Evolutionary conservation across 495 filamentous ascomycete species (phyloP).

Genomic region (Pyronema domesticum): DNA sequence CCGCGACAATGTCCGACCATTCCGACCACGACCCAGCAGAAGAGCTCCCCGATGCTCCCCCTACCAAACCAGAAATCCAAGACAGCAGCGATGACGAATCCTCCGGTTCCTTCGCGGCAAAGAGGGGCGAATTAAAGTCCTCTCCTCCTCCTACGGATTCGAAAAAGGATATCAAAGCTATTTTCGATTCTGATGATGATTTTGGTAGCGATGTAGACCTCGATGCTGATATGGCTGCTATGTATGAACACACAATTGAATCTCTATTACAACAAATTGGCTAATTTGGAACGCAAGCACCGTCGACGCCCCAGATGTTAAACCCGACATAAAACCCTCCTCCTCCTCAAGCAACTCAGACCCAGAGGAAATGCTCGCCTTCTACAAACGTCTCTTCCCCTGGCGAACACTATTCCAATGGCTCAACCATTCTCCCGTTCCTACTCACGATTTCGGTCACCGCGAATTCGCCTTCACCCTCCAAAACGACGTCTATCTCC

Average conservation of each 20-base stretch:
- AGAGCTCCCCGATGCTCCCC: conserved; percentile 12
- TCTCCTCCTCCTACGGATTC: conserved; percentile 3
- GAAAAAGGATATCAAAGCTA: conserved; percentile 3
- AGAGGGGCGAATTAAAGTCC: neutral
- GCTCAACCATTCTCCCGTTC: conserved; percentile 82
- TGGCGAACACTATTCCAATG: conserved; percentile 94
- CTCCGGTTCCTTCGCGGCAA: neutral
- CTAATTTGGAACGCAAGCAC: no score
- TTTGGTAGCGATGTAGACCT: conserved; percentile 6
- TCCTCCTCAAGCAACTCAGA: conserved; percentile 34
- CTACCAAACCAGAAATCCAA: neutral
- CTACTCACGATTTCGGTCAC: conserved; percentile 72
- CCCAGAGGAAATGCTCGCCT: conserved; percentile 66
- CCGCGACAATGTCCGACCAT: neutral
- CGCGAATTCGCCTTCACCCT: conserved; percentile 91
- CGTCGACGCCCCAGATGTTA: no score
- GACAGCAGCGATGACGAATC: neutral
- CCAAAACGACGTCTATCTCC: conserved; percentile 71
- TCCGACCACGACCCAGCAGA: neutral
- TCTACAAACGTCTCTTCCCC: conserved; percentile 91
- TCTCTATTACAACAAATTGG: no score
- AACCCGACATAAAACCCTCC: no score
- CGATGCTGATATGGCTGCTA: conserved; percentile 6
- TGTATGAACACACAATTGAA: conserved; percentile 2
- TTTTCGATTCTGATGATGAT: conserved; percentile 1